A percentile compares a stretch with the other conserved stretches of the same genome.
Conservation (phyloP, 1,284 basidiomycete genomes). For the Cerrena zonata region DNA sequence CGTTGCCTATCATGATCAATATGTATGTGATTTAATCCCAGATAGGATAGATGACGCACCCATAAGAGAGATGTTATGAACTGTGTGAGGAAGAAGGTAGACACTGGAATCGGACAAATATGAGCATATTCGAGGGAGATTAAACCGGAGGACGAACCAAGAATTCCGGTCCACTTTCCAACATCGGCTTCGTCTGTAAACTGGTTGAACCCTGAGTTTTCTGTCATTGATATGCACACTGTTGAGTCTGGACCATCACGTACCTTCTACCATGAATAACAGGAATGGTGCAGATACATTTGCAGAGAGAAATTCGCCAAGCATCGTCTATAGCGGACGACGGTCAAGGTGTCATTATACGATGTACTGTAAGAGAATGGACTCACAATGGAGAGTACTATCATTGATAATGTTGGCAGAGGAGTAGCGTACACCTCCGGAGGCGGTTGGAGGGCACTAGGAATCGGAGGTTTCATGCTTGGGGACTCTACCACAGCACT, state of each 20-base stretch:
- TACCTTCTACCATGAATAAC: constrained; percentile 88
- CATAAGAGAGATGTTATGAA: constrained; percentile 91
- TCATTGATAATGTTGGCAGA: constrained; percentile 81
- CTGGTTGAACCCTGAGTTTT: constrained; percentile 56
- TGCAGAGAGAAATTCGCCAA: constrained; percentile 88
- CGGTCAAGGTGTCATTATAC: background rate
- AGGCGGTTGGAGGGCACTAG: constrained; percentile 63
- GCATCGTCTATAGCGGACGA: constrained; percentile 60
- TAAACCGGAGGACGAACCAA: constrained; percentile 50
- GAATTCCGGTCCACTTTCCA: constrained; percentile 80
- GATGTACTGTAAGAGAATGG: constrained; percentile 8
- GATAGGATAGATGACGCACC: constrained; percentile 37
- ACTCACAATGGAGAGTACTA: constrained; percentile 80
- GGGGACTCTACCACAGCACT: constrained; percentile 10
- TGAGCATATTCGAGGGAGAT: background rate
- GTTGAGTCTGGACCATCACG: too few relatives aligned
- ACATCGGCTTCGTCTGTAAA: constrained; percentile 68
- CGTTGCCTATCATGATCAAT: constrained; percentile 58
- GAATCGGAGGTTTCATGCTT: constrained; percentile 66
- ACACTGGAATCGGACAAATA: constrained; percentile 40
- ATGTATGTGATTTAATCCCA: too few relatives aligned
- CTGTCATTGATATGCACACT: too few relatives aligned
- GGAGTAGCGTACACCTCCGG: constrained; percentile 69
- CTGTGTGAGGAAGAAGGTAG: constrained; percentile 78
- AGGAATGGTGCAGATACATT: constrained; percentile 87